Evolutionary conservation across 495 filamentous ascomycete genomes (phyloP), one percentile per base, ranked within the genome.

Genomic region (Penicillium steckii): DNA sequence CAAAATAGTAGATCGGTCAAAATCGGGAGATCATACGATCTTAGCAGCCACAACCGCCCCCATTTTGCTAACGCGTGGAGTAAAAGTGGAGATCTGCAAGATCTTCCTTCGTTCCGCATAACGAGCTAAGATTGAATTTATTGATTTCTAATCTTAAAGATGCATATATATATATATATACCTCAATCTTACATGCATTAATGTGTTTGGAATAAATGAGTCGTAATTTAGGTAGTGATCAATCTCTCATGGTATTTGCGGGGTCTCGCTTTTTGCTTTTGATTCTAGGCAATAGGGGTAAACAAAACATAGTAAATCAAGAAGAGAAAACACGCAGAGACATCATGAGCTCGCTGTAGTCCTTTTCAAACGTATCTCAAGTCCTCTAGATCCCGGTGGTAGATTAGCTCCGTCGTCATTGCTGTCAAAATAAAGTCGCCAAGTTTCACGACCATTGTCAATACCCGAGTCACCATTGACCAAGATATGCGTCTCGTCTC

Each of bases 381-480:
- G 30, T 8, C 15, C 42, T 17, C 46, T 29, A 23, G 42, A 22
- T 7, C 17, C 29, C 4, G n/a, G 29, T 7, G 22, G 42, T 8
- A 52, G 24, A 26, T 32, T 32, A 21, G 50, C 50, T 8, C 50
- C 50, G 22, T 52, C 42, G 10, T 52, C 50, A 30, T 46, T 26
- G 6, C 33, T 9, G 26, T 52, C 50, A 23, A 52, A 52, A 21
- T 27, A 52, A 7, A 52, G 21, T n/a, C 23, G 33, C 41, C 50
- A 52, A 7, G 44, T 30, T n/a, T 18, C 30, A 15, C 17, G 13
- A 10, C 7, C 23, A 27, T 46, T 22, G 8, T 44, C 22, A 19
- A 24, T 4, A 13, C 15, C 50, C 33, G 44, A 25, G 13, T 52
- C 41, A 3, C 35, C 32, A 18, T 35, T 35, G 6, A 35, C 32